Conservation (phyloP, 1,139 yeast species). For the Lodderomyces orthopsilosis region DNA sequence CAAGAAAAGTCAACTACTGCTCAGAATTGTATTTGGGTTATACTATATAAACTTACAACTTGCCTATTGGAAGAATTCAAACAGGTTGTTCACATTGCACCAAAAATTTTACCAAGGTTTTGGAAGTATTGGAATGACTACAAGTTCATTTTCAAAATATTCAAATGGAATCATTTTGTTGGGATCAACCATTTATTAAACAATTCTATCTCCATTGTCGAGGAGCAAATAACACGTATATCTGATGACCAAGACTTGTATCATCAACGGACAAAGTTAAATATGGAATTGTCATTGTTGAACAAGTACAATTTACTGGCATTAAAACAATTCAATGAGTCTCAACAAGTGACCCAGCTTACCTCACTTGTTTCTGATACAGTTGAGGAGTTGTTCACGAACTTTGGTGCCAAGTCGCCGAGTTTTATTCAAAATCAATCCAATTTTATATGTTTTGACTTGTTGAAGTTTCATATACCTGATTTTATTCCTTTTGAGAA, state of each 20-base stretch:
- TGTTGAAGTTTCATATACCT: slow-evolving; percentile 12
- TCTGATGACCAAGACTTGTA: slow-evolving; percentile 2
- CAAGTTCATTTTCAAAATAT: slow-evolving; percentile 18
- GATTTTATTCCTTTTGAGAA: slow-evolving; percentile 7
- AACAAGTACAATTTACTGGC: slow-evolving; percentile 8
- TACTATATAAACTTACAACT: slow-evolving; percentile 20
- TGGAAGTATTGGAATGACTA: slow-evolving; percentile 17
- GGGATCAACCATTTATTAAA: slow-evolving; percentile 15
- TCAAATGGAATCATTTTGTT: slow-evolving; percentile 18
- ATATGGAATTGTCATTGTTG: slow-evolving; percentile 10
- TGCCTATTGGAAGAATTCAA: slow-evolving; percentile 17
- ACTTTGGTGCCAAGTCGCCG: not conserved
- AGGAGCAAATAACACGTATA: slow-evolving; percentile 13
- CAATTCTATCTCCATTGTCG: slow-evolving; percentile 15
- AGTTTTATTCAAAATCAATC: slow-evolving; percentile 10
- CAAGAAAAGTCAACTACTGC: slow-evolving; percentile 11
- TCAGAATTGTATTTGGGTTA: slow-evolving; percentile 22
- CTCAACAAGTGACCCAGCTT: slow-evolving; percentile 7
- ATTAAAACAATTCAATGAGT: slow-evolving; percentile 9
- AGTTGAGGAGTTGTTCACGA: slow-evolving; percentile 2
- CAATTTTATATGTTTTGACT: slow-evolving; percentile 10
- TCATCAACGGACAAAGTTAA: slow-evolving; percentile 9
- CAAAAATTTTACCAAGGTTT: slow-evolving; percentile 9
- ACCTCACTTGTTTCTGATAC: not conserved
- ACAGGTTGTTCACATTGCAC: slow-evolving; percentile 3